These are phyloP conservation scores for Solanum rostratum DNA, from an alignment of 257 asterid species.

Conservation along the genomic window DNA sequence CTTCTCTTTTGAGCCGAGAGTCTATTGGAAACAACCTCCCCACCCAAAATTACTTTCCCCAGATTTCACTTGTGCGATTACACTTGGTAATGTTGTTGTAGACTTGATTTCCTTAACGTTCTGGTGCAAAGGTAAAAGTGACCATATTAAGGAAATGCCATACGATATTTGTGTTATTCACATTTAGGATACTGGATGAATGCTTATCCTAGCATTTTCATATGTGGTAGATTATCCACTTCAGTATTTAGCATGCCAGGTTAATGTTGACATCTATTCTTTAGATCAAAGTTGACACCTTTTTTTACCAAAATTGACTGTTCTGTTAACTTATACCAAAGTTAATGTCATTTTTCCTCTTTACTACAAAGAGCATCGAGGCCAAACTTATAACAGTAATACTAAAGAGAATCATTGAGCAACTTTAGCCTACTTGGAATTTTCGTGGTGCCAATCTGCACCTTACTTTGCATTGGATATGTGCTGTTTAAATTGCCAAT, in stretches of 20 bases:
- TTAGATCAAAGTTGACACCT: background rate
- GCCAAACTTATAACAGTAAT: background rate
- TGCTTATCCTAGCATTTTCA: background rate
- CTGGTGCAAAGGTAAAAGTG: background rate
- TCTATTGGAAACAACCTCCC: background rate
- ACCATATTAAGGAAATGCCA: background rate
- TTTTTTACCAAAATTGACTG: background rate
- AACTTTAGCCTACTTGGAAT: background rate
- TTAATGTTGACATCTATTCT: too few species aligned
- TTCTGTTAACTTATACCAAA: background rate
- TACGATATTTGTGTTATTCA: background rate
- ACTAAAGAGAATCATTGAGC: background rate
- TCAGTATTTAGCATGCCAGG: background rate
- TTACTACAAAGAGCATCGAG: background rate
- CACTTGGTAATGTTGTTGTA: background rate
- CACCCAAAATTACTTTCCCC: background rate
- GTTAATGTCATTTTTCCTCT: background rate
- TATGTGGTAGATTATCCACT: background rate
- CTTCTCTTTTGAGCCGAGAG: background rate
- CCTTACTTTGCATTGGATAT: background rate
- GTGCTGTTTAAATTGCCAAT: too few species aligned
- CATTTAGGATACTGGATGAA: background rate
- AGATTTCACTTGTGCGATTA: background rate
- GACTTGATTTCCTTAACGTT: background rate
- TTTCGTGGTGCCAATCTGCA: background rate